These are phyloP conservation scores for Penicillium bialowiezense DNA, from an alignment of 495 filamentous ascomycete species.

Conservation along the genomic window DNA sequence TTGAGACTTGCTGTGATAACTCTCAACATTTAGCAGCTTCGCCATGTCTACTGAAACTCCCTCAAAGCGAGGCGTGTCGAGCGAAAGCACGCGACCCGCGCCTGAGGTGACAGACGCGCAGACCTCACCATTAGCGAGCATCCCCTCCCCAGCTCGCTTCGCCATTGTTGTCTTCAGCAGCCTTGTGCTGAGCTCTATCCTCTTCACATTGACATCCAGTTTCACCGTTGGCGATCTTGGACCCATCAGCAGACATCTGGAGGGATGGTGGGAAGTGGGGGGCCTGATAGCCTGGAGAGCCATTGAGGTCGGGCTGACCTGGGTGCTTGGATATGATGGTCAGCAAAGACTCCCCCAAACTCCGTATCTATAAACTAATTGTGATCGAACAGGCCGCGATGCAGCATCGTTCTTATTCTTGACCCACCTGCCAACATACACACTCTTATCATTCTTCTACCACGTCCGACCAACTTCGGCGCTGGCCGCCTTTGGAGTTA, in stretches of 20 bases:
- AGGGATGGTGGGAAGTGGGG: slow-evolving; percentile 58
- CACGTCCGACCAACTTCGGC: slow-evolving; percentile 55
- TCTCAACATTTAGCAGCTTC: neutral
- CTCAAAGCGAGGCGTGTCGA: slow-evolving; percentile 8
- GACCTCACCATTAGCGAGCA: slow-evolving; percentile 17
- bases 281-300: slow-evolving; percentile 64
- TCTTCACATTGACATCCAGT: slow-evolving; percentile 53
- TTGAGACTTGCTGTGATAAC: neutral
- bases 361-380: no score
- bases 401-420: slow-evolving; percentile 64
- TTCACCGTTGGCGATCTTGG: slow-evolving; percentile 57
- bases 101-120: slow-evolving; percentile 9
- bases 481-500: slow-evolving; percentile 56
- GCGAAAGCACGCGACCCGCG: slow-evolving; percentile 3
- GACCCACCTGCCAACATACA: slow-evolving; percentile 66
- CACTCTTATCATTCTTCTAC: slow-evolving; percentile 74
- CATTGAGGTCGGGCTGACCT: slow-evolving; percentile 65
- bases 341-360: slow-evolving; percentile 12
- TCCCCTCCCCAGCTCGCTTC: slow-evolving; percentile 56
- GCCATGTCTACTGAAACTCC: slow-evolving; percentile 12
- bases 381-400: slow-evolving; percentile 65
- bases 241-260: slow-evolving; percentile 56
- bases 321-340: slow-evolving; percentile 71
- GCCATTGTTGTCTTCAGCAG: slow-evolving; percentile 62
- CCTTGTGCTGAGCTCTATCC: slow-evolving; percentile 53